Percentiles rank a stretch among this genome's conserved stretches.
These are phyloP conservation scores for Meripilus lineatus DNA, from an alignment of 1,284 basidiomycete species.

Conservation along the genomic window DNA sequence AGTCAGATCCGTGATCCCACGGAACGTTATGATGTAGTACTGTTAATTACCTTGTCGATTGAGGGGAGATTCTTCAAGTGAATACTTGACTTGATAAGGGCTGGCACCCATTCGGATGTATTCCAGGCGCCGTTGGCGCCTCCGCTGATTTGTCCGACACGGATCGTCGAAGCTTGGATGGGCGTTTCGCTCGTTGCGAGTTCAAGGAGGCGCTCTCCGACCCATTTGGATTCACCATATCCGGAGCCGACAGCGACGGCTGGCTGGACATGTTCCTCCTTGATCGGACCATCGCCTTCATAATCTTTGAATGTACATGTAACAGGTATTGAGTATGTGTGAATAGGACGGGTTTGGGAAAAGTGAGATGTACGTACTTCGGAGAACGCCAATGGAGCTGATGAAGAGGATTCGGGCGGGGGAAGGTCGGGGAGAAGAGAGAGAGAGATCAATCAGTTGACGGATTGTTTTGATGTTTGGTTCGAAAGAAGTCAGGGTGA, in stretches of 20 bases:
- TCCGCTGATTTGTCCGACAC: conserved; percentile 27
- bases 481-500: conserved; percentile 15
- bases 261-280: conserved; percentile 12
- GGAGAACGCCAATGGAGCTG: conserved; percentile 24
- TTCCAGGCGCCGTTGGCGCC: conserved; percentile 26
- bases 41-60: neutral
- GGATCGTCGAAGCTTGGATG: conserved; percentile 20
- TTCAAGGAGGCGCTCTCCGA: conserved; percentile 26
- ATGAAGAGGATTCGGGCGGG: conserved; percentile 25
- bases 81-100: conserved; percentile 20
- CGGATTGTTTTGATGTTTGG: conserved; percentile 9
- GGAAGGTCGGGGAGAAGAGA: conserved; percentile 14
- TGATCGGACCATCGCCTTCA: neutral
- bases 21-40: neutral
- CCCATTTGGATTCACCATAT: conserved; percentile 33
- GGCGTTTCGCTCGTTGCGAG: conserved; percentile 17
- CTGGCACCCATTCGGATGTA: conserved; percentile 25
- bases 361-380: conserved; percentile 10
- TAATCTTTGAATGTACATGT: neutral
- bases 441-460: conserved; percentile 16
- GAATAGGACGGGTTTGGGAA: neutral
- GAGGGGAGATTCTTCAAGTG: neutral
- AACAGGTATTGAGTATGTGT: neutral
- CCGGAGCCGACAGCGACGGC: conserved; percentile 21
- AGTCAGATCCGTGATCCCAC: conserved; percentile 12